Evolutionary conservation across 208 protist genomes (phyloP).

Genomic region (Acanthamoeba castellanii): DNA sequence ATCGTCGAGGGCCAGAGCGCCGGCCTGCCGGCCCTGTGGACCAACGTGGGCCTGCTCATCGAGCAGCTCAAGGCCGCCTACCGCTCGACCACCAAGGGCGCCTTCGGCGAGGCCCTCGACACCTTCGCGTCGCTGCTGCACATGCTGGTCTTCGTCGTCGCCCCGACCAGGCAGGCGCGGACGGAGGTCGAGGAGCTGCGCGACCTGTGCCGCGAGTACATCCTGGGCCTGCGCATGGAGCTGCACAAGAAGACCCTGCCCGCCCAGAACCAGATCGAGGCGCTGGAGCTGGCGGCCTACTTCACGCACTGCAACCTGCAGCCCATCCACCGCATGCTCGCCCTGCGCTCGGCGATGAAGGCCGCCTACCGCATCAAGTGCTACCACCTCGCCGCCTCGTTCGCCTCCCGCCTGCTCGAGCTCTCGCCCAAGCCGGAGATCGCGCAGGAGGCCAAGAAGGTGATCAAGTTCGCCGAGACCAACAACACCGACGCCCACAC

Average conservation of each 20-base stretch:
- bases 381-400: conserved; percentile 92
- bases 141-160: conserved; percentile 91
- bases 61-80: conserved; percentile 92
- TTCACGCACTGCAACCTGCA: conserved; percentile 98
- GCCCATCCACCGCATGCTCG: conserved; percentile 91
- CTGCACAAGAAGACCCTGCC: conserved; percentile 43
- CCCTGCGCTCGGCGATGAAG: conserved; percentile 95
- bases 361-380: conserved; percentile 95
- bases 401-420: conserved; percentile 95
- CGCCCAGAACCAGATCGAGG: conserved; percentile 10
- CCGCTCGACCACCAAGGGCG: conserved; percentile 92
- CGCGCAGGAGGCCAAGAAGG: conserved; percentile 90
- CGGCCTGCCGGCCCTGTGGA: conserved; percentile 29
- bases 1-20: conserved; percentile 29
- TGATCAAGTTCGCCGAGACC: conserved; percentile 93
- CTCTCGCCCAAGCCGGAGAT: conserved; percentile 93
- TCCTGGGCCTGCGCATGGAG: conserved; percentile 80
- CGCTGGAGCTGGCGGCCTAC: conserved; percentile 96
- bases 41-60: conserved; percentile 74
- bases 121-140: conserved; percentile 93
- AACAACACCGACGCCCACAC: conserved; percentile 90
- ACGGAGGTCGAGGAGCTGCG: conserved; percentile 88
- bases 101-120: conserved; percentile 93
- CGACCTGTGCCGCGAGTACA: conserved; percentile 91
- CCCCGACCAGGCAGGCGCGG: conserved; percentile 88